Base-by-base conservation (phyloP, 2,329 filamentous ascomycete species). In the Trichoderma citrinoviride region DNA sequence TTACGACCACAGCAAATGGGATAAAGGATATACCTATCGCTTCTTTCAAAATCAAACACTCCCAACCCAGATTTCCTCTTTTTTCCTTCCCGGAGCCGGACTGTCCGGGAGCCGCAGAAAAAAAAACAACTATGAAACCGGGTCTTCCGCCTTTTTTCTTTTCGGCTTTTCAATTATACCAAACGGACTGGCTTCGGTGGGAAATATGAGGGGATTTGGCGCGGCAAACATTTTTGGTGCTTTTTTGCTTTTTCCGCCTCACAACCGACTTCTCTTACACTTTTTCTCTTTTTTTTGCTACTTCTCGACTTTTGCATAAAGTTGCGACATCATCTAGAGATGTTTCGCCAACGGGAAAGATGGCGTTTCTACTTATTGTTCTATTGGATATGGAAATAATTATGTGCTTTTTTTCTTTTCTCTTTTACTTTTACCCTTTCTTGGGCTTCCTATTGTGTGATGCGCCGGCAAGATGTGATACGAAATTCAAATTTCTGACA, bases 241-340 rank as follows among this genome's bases (percentile, higher is more conserved):
- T 29, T 56, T 41, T 47, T 19, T 40, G 27, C 27, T 50, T 25
- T 27, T 41, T 19, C 5, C 7, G 37, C 47, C 27, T 49, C 14
- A 14, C 3, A 7, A 5, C 7, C 7, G n/a, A 29, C 15, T 33
- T 29, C 17, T 15, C 5, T 15, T 29, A 29, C 17, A 52, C 25
- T 19, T 33, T 50, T 47, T 27, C 46, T 33, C 47, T 52, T 27
- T 37, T 23, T 44, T 43, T 29, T 47, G 52, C 61, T 63, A 55
- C 41, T 55, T 63, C 50, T 54, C 61, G 61, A 56, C 52, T 55
- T 55, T 55, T 61, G 58, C 58, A 61, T 61, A 46, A 61, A 50
- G 46, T 46, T 46, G 58, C 58, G 43, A 40, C 58, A 61, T 23
- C 57, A 61, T 61, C 57, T 46, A 54, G 49, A 61, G 47, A 40